Evolutionary conservation across 208 protist species (phyloP).

Genomic region (Phytomonas francai): DNA sequence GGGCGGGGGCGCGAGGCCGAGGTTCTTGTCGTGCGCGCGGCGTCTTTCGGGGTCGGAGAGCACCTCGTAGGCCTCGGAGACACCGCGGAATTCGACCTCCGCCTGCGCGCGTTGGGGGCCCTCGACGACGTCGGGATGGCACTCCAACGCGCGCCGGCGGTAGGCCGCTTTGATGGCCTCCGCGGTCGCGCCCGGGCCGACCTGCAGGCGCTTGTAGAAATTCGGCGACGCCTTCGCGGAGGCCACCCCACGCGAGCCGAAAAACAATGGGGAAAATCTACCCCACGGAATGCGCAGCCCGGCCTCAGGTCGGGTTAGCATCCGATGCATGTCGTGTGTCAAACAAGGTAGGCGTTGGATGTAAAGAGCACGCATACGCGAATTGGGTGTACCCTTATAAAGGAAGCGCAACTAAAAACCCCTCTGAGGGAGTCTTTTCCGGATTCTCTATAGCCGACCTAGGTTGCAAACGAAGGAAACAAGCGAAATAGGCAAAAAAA

Average conservation of each 20-base stretch:
- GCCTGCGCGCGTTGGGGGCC: conserved; percentile 44
- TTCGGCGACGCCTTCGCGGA: conserved; percentile 23
- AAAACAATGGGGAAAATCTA: conserved; percentile 10
- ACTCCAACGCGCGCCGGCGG: conserved; percentile 59
- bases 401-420: too few relatives aligned
- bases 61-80: conserved; percentile 95
- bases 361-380: too few relatives aligned
- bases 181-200: conserved; percentile 55
- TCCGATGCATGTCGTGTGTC: too few relatives aligned
- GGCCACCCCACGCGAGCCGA: conserved; percentile 9
- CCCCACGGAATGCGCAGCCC: not conserved
- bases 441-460: not conserved
- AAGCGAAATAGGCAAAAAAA: conserved; percentile 4
- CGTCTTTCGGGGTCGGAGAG: conserved; percentile 91
- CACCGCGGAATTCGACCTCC: conserved; percentile 69
- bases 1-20: conserved; percentile 26
- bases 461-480: not conserved
- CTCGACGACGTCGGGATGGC: conserved; percentile 78
- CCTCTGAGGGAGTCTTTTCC: too few relatives aligned
- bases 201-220: conserved; percentile 57
- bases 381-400: too few relatives aligned
- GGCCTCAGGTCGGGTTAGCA: too few relatives aligned
- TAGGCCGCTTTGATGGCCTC: conserved; percentile 86
- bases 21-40: conserved; percentile 86
- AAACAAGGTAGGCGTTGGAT: too few relatives aligned